Conservation (phyloP, 345 rosid species). For the Pistacia vera region DNA sequence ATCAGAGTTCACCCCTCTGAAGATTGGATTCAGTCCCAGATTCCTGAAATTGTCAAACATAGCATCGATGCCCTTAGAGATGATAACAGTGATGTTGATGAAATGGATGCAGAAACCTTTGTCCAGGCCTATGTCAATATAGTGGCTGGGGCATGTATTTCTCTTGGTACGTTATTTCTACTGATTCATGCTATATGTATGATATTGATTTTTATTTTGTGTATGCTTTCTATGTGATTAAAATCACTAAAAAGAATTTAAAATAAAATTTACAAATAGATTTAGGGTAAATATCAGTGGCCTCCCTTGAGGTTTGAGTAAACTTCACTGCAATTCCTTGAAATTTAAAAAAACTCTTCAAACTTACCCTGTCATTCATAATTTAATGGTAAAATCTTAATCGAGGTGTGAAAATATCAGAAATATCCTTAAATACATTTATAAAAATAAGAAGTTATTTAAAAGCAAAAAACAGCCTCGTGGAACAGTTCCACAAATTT, state of each 20-base stretch:
- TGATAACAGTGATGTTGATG: slow-evolving; percentile 67
- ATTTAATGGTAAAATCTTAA: no score
- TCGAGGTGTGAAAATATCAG: not conserved
- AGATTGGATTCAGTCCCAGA: slow-evolving; percentile 88
- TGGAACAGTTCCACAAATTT: not conserved
- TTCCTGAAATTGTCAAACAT: slow-evolving; percentile 76
- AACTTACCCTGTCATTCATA: no score
- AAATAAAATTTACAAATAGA: no score
- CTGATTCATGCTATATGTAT: slow-evolving; percentile 2
- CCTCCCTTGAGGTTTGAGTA: no score
- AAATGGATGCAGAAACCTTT: slow-evolving; percentile 74
- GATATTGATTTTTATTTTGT: not conserved
- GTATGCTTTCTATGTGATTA: no score
- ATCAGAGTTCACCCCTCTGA: slow-evolving; percentile 78
- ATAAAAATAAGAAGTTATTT: no score
- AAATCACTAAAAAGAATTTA: no score
- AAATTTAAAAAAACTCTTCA: no score
- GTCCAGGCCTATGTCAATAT: slow-evolving; percentile 92
- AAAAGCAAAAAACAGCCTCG: no score
- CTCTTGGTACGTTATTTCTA: slow-evolving; percentile 64
- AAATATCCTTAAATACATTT: not conserved
- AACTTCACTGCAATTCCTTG: no score
- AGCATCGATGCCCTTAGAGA: slow-evolving; percentile 63
- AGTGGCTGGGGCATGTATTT: slow-evolving; percentile 91
- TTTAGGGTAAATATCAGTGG: no score